phyloP scores from a whole-genome alignment of 306 rosid species.

The Vigna reflexopilosa region DNA sequence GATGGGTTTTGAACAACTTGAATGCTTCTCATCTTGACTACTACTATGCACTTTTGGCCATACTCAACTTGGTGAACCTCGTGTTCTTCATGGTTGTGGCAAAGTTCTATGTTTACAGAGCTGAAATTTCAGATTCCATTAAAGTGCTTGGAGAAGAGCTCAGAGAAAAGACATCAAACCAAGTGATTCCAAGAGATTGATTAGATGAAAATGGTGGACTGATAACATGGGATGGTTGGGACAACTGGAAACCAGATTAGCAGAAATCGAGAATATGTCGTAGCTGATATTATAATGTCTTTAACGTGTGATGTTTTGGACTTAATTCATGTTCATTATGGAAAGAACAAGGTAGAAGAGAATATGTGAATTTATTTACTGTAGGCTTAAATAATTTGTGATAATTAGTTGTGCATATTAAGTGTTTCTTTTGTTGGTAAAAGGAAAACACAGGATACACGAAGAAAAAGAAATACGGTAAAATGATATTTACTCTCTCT shows the following conservation, averaged over 20 bases:
- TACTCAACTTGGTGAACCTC: slow-evolving; percentile 59
- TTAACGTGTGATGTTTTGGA: background rate
- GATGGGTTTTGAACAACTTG: slow-evolving; percentile 74
- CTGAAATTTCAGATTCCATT: slow-evolving; percentile 73
- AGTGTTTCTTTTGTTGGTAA: background rate
- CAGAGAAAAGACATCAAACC: slow-evolving; percentile 45
- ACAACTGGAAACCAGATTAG: background rate
- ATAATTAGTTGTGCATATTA: background rate
- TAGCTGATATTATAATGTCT: background rate
- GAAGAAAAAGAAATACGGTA: no score
- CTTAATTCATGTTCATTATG: background rate
- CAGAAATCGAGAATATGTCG: background rate
- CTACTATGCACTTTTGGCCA: slow-evolving; percentile 61
- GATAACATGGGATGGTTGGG: background rate
- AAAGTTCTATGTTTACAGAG: slow-evolving; percentile 62
- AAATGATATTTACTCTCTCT: no score
- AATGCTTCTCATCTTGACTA: slow-evolving; percentile 70
- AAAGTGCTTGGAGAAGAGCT: slow-evolving; percentile 56
- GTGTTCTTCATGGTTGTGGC: slow-evolving; percentile 50
- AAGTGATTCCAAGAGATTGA: slow-evolving; percentile 41
- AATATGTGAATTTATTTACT: background rate
- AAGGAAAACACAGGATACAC: no score
- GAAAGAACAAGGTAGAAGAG: background rate
- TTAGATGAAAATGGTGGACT: background rate
- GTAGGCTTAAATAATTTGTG: background rate